Evolutionary conservation across 2,329 filamentous ascomycete genomes (phyloP).

Genomic region (Sordariomycetes sp.): DNA sequence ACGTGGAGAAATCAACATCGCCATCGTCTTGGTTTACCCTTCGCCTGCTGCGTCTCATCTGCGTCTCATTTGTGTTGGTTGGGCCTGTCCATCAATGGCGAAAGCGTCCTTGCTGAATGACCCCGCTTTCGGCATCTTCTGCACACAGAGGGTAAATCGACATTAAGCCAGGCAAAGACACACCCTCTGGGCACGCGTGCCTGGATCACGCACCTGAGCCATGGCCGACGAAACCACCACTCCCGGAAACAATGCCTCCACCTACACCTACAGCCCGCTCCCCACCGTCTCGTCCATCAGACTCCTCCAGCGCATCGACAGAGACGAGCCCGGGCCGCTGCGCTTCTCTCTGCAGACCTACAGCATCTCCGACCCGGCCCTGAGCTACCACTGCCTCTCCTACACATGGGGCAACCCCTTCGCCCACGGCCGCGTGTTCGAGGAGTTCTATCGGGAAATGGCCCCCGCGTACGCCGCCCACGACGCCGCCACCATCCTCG

Average conservation of each 20-base stretch:
- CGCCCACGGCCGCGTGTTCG: background rate
- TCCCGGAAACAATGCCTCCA: background rate
- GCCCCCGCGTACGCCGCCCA: background rate
- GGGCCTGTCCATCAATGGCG: too few relatives aligned
- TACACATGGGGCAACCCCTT: conserved; percentile 15
- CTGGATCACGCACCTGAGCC: background rate
- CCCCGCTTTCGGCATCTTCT: too few relatives aligned
- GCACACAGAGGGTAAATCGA: too few relatives aligned
- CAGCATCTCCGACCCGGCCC: background rate
- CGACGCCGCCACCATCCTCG: conserved; percentile 7
- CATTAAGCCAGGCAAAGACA: too few relatives aligned
- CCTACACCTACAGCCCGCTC: background rate
- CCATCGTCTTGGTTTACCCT: too few relatives aligned
- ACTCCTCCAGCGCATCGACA: background rate
- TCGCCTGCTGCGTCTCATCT: too few relatives aligned
- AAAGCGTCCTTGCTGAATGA: too few relatives aligned
- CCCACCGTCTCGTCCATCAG: background rate
- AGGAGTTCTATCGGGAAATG: background rate
- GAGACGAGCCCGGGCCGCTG: background rate
- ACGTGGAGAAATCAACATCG: too few relatives aligned
- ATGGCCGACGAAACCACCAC: background rate
- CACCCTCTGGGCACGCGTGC: too few relatives aligned
- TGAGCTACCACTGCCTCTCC: conserved; percentile 8
- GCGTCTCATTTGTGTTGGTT: too few relatives aligned
- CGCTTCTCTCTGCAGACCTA: background rate